Evolutionary conservation across 1,284 basidiomycete species (phyloP), one percentile per base, ranked within the genome.

Genomic region (Malassezia slooffiae): DNA sequence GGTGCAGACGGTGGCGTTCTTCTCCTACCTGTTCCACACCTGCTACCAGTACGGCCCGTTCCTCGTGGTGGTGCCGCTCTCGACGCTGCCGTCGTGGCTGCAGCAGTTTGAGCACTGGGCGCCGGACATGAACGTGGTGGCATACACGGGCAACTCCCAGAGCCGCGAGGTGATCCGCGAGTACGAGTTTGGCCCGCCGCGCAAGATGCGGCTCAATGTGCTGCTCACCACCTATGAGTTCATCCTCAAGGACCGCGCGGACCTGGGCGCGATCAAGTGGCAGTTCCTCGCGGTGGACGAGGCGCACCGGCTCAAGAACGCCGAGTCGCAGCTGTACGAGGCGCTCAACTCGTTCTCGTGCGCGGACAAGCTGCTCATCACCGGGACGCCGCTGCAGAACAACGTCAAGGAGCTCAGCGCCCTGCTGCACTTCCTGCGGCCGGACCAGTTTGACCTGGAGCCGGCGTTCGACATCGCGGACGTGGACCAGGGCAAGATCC

Each of bases 221-320:
- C 74, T 96, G 48, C 72, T 97, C 43, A 97, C 93, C 12, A 97
- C 93, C 0, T 99, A 95, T 72, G 93, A 99, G 71, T 97, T 96
- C 69, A 91, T 99, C 71, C 93, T 96, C 76, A 95, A 95, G 75
- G 93, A 99, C 72, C 80, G 88, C 13, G 85, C 84, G 1, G 73
- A 86, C 52, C 76, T 97, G 36, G 80, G 81, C 66, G 88, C 90
- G 73, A 80, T 91, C 68, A 90, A 89, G 70, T 97, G 93, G 93
- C 74, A 95, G 16, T 90, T 93, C 71, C 93, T 96, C 83, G 95
- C 97, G 70, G 93, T 99, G 57, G 93, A 97, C 70, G 93, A 97
- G 78, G 93, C 93, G 5, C 93, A 99, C 73, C 85, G 93, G 20
- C 73, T 99, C 55, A 97, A 99, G 75, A 97, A 97, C 72, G 86